phyloP scores from a whole-genome alignment of 176 grass and related monocot genomes.

The Alopecurus myosuroides region DNA sequence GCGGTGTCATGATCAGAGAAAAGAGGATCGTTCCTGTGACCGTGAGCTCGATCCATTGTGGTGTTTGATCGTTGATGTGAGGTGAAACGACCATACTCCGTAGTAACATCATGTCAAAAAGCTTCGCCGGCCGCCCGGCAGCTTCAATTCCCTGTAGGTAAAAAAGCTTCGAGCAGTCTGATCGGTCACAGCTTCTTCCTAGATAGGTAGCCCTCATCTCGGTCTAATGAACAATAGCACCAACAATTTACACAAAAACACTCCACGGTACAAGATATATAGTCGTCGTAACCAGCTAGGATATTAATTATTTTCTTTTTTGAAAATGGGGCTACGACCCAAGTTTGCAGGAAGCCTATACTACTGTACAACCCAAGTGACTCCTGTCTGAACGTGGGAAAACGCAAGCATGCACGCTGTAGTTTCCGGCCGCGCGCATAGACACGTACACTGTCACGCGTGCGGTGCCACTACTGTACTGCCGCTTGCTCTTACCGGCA shows the following conservation, averaged over 20 bases:
- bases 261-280: background rate
- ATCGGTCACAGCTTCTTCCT: background rate
- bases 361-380: background rate
- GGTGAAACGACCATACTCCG: slow-evolving; percentile 4
- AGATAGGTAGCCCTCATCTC: background rate
- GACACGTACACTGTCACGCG: background rate
- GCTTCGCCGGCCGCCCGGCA: background rate
- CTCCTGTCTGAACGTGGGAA: background rate
- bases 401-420: background rate
- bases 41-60: background rate
- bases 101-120: background rate
- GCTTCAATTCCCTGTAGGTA: background rate
- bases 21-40: background rate
- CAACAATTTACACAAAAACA: background rate
- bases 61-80: background rate
- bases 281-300: background rate
- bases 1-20: slow-evolving; percentile 3
- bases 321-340: background rate
- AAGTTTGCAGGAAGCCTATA: background rate
- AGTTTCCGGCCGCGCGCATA: background rate
- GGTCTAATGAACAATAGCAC: background rate
- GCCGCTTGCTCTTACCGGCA: background rate
- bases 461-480: background rate
- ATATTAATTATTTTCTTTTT: background rate
- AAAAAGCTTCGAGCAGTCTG: background rate